phyloP scores from a whole-genome alignment of 2,329 filamentous ascomycete species.

The Bipolaris victoriae region DNA sequence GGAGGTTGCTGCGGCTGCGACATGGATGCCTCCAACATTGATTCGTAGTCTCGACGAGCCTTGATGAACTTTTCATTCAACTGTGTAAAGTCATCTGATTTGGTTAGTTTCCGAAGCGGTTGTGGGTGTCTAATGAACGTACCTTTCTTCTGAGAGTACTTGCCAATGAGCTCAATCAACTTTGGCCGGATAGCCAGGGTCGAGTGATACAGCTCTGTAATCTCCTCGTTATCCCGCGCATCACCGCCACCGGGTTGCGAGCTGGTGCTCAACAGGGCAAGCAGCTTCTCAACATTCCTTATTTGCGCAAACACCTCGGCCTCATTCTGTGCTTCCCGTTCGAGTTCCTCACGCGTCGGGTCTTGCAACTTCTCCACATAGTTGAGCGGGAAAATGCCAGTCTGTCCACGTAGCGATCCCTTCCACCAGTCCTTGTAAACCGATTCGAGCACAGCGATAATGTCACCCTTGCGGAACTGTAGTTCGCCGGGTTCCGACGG shows the following conservation, averaged over 20 bases:
- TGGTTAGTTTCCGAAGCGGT: conserved; percentile 13
- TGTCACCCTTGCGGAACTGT: conserved; percentile 94
- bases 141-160: conserved; percentile 99
- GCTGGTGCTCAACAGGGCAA: conserved; percentile 89
- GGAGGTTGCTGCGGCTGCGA: conserved; percentile 82
- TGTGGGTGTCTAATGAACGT: conserved; percentile 22
- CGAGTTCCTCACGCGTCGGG: conserved; percentile 90
- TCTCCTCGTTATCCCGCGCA: conserved; percentile 95
- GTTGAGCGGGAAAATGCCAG: conserved; percentile 96
- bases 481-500: conserved; percentile 93
- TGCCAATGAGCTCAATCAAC: conserved; percentile 96
- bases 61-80: conserved; percentile 99
- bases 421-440: conserved; percentile 99
- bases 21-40: conserved; percentile 95
- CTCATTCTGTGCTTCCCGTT: conserved; percentile 96
- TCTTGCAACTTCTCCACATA: conserved; percentile 98
- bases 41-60: conserved; percentile 93
- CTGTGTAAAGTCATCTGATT: conserved; percentile 92
- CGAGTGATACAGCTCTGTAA: conserved; percentile 87
- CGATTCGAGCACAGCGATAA: conserved; percentile 95
- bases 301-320: conserved; percentile 77
- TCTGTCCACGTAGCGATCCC: conserved; percentile 89
- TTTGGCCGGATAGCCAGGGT: conserved; percentile 94
- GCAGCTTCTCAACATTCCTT: conserved; percentile 78
- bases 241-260: conserved; percentile 56